phyloP scores from a whole-genome alignment of 2,329 filamentous ascomycete species.

The Tolypocladium nubicola region DNA sequence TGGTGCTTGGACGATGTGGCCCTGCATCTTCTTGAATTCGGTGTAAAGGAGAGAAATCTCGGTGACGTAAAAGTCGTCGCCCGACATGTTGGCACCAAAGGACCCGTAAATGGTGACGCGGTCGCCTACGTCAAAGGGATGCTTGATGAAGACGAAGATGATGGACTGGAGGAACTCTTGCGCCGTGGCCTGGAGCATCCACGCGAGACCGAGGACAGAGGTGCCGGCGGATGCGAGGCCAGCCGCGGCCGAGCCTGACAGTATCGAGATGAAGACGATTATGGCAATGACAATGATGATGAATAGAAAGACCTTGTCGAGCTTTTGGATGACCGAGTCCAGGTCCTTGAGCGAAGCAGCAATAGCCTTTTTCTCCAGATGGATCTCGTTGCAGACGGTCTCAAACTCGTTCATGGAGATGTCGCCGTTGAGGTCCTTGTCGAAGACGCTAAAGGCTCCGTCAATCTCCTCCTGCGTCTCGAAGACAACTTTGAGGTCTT shows the following conservation, averaged over 20 bases:
- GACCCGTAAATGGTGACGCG: constrained; percentile 87
- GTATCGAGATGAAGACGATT: constrained; percentile 79
- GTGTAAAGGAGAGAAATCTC: constrained; percentile 89
- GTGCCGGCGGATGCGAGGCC: constrained; percentile 86
- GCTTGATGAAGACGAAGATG: constrained; percentile 94
- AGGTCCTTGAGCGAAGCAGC: constrained; percentile 90
- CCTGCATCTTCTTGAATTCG: constrained; percentile 98
- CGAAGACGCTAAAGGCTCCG: constrained; percentile 83
- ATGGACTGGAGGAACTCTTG: constrained; percentile 91
- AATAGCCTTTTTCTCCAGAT: constrained; percentile 89
- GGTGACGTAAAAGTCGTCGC: constrained; percentile 94
- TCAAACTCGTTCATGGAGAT: constrained; percentile 94
- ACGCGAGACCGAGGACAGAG: constrained; percentile 77
- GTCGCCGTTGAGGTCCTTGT: constrained; percentile 93
- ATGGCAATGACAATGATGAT: constrained; percentile 72
- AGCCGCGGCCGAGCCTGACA: constrained; percentile 82
- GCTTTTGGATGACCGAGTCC: constrained; percentile 83
- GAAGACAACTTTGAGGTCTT: constrained; percentile 72
- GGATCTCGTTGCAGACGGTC: constrained; percentile 86
- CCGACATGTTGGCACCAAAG: constrained; percentile 64
- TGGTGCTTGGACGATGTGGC: constrained; percentile 88
- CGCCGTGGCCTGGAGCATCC: constrained; percentile 85
- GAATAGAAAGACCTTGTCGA: constrained; percentile 82
- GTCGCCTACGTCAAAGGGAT: constrained; percentile 93
- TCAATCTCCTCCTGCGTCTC: constrained; percentile 76